phyloP scores from a whole-genome alignment of 768 basidiomycete species.

The Auricularia sp. region DNA sequence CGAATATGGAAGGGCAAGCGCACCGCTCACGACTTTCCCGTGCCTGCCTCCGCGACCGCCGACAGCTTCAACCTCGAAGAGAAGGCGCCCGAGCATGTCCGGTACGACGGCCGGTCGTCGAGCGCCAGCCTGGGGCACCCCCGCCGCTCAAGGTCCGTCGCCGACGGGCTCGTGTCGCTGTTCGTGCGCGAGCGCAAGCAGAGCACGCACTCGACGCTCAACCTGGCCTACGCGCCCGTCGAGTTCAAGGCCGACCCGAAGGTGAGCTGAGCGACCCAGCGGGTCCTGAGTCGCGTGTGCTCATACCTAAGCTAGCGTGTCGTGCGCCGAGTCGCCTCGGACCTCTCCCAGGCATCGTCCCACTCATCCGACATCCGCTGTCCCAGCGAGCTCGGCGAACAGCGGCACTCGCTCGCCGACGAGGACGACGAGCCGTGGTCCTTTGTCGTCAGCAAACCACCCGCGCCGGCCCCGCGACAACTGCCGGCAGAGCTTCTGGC shows the following conservation, averaged over 20 bases:
- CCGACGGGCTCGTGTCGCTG: slow-evolving; percentile 1
- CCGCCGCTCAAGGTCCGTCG: neutral
- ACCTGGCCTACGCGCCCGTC: neutral
- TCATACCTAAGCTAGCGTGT: neutral
- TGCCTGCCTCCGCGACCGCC: neutral
- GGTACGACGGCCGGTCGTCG: neutral
- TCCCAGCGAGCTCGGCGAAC: slow-evolving; percentile 1
- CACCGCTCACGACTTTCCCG: neutral
- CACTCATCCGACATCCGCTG: neutral
- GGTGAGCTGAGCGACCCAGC: neutral
- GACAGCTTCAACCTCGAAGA: too few relatives aligned
- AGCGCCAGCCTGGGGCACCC: neutral
- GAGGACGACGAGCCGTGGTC: neutral
- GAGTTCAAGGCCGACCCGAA: neutral
- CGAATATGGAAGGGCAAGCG: neutral
- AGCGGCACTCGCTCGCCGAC: neutral
- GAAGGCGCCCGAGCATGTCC: too few relatives aligned
- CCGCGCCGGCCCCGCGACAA: neutral
- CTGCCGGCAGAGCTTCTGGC: slow-evolving; percentile 1
- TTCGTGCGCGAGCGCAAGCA: neutral
- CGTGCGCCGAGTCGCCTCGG: neutral
- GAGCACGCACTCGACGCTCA: neutral
- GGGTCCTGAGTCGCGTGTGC: neutral
- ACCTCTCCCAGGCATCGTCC: neutral
- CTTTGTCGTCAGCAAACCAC: neutral